phyloP scores from a whole-genome alignment of 257 asterid genomes.

The Nicotiana benthamiana region DNA sequence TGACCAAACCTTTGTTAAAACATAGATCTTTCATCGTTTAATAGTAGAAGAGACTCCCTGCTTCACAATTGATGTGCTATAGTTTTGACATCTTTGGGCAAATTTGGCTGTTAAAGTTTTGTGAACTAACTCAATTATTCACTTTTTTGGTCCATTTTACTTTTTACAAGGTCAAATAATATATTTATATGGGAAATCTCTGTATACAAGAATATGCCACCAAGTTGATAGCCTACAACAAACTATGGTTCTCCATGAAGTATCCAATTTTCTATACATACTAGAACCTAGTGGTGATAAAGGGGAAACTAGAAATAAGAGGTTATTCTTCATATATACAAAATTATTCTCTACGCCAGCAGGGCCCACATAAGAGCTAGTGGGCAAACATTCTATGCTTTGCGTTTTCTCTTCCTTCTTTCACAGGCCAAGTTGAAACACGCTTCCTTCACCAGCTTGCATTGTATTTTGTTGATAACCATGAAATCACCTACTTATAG shows the following conservation, averaged over 20 bases:
- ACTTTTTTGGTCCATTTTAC: not conserved
- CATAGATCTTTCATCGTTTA: not conserved
- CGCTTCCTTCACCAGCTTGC: too few species aligned
- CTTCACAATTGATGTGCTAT: not conserved
- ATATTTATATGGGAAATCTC: not conserved
- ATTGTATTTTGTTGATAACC: too few species aligned
- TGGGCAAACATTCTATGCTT: too few species aligned
- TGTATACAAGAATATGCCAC: not conserved
- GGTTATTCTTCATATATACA: not conserved
- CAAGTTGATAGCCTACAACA: not conserved
- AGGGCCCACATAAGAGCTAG: not conserved
- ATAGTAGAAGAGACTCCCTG: not conserved
- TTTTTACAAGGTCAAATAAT: not conserved
- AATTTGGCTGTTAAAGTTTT: not conserved
- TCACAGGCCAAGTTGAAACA: too few species aligned
- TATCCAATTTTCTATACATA: not conserved
- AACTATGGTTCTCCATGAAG: not conserved
- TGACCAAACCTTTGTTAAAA: not conserved
- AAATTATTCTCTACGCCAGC: not conserved
- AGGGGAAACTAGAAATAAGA: not conserved
- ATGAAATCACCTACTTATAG: too few species aligned
- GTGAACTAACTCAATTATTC: not conserved
- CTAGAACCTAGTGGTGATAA: not conserved
- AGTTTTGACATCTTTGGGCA: not conserved
- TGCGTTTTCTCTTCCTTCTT: too few species aligned